Conservation (phyloP, 441 rosid genomes). For the Populus hybrid region DNA sequence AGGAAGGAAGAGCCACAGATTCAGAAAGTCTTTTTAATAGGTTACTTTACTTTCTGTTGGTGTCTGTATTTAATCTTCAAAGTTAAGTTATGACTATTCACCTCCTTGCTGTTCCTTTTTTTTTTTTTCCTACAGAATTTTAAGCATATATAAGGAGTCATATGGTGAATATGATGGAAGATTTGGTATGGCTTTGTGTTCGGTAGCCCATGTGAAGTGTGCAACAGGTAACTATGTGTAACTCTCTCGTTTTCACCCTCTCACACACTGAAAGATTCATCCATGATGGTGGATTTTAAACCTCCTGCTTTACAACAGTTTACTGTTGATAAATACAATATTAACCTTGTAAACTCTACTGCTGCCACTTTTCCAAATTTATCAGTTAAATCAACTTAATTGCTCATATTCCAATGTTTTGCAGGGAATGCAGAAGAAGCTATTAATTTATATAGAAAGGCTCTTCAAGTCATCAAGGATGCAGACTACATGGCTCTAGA, state of each 20-base stretch:
- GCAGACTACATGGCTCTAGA: slow-evolving; percentile 57
- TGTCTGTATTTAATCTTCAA: not conserved
- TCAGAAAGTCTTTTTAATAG: slow-evolving; percentile 62
- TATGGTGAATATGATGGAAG: slow-evolving; percentile 79
- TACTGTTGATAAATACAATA: not conserved
- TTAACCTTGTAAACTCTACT: slow-evolving; percentile 1
- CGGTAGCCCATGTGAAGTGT: slow-evolving; percentile 74
- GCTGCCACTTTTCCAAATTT: not conserved
- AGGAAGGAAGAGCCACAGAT: slow-evolving; percentile 62
- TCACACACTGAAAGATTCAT: not conserved
- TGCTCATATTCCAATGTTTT: slow-evolving; percentile 2
- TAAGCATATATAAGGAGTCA: slow-evolving; percentile 54
- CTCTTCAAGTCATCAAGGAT: slow-evolving; percentile 58
- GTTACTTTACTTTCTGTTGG: slow-evolving; percentile 28
- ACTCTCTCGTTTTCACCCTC: not conserved
- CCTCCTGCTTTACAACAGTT: not conserved
- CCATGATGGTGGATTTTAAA: not conserved
- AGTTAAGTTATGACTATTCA: slow-evolving; percentile 3
- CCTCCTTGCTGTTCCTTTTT: slow-evolving; percentile 4
- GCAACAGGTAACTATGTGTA: slow-evolving; percentile 45
- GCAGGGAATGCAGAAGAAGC: slow-evolving; percentile 75
- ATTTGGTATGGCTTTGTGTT: slow-evolving; percentile 80
- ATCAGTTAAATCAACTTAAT: not conserved
- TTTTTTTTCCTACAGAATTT: slow-evolving; percentile 35
- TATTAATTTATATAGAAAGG: slow-evolving; percentile 55